Percentiles rank a stretch among this genome's conserved stretches.
Conservation (phyloP, 2,329 filamentous ascomycete genomes). For the Epichloe sibirici region DNA sequence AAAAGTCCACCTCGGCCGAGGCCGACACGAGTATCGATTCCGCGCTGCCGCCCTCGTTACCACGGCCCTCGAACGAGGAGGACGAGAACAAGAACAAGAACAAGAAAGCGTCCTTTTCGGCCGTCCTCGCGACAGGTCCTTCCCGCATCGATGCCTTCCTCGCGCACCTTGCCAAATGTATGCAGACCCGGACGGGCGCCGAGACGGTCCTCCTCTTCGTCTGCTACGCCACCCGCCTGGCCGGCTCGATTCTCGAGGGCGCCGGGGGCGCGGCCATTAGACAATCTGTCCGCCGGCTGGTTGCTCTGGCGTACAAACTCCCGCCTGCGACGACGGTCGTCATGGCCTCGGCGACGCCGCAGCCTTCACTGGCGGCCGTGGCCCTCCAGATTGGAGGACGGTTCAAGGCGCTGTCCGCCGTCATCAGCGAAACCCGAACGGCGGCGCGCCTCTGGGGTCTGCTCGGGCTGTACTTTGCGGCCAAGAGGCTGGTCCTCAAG, state of each 20-base stretch:
- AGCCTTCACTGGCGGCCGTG: slow-evolving; percentile 26
- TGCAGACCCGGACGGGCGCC: slow-evolving; percentile 56
- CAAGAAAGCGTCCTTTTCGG: slow-evolving; percentile 7
- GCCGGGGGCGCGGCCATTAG: slow-evolving; percentile 46
- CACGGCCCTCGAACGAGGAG: slow-evolving; percentile 1
- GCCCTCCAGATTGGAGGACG: slow-evolving; percentile 37
- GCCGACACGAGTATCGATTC: slow-evolving; percentile 2
- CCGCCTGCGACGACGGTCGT: slow-evolving; percentile 38
- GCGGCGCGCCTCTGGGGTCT: slow-evolving; percentile 68
- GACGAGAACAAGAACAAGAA: neutral
- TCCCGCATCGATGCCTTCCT: slow-evolving; percentile 37
- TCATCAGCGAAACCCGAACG: slow-evolving; percentile 60
- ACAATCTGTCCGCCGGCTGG: slow-evolving; percentile 36
- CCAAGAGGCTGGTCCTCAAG: slow-evolving; percentile 33
- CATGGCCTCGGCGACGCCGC: slow-evolving; percentile 23
- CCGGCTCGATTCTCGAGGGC: slow-evolving; percentile 36
- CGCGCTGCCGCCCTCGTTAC: slow-evolving; percentile 5
- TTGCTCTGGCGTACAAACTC: slow-evolving; percentile 38
- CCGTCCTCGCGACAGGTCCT: slow-evolving; percentile 10
- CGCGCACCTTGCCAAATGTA: slow-evolving; percentile 45
- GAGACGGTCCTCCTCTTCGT: slow-evolving; percentile 57
- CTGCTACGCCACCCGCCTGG: slow-evolving; percentile 52
- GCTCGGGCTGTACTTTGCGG: slow-evolving; percentile 61
- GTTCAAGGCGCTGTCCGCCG: slow-evolving; percentile 47
- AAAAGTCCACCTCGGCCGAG: neutral